A percentile compares a stretch with the other conserved stretches of the same genome.
These are phyloP conservation scores for Sphagnum contortum DNA, from an alignment of 225 moss, liverwort and hornwort genomes.

Conservation along the genomic window DNA sequence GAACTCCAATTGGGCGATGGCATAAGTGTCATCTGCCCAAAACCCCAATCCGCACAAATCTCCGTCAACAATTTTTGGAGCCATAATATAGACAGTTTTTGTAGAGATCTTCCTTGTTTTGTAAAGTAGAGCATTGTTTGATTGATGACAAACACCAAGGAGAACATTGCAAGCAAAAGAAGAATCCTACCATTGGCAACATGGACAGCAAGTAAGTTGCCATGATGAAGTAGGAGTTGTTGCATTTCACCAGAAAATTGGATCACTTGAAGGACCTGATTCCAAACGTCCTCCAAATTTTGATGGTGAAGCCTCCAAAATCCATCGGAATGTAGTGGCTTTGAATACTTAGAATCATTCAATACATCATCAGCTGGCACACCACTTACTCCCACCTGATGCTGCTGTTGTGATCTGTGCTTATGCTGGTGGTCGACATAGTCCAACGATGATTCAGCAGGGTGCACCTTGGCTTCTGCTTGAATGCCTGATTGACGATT, in stretches of 20 bases:
- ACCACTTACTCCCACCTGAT: conserved; percentile 19
- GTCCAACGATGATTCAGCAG: conserved; percentile 22
- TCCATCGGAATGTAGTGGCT: conserved; percentile 5
- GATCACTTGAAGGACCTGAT: conserved; percentile 40
- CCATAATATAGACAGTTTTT: no score
- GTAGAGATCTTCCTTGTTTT: no score
- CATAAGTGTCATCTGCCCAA: conserved; percentile 36
- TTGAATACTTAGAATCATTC: background rate
- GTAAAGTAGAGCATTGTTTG: background rate
- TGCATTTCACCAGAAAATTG: conserved; percentile 52
- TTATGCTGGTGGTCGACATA: conserved; percentile 8
- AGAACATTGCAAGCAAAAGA: background rate
- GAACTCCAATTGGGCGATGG: conserved; percentile 75
- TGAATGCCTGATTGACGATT: background rate
- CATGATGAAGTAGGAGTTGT: conserved; percentile 56
- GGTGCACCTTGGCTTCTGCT: conserved; percentile 6
- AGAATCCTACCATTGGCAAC: conserved; percentile 15
- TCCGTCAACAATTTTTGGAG: no score
- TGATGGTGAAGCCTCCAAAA: conserved; percentile 36
- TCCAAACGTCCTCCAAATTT: conserved; percentile 66
- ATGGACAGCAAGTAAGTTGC: conserved; percentile 47
- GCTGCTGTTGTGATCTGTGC: conserved; percentile 34
- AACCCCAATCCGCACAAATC: background rate
- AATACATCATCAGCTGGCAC: background rate
- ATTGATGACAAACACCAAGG: background rate